Base-by-base conservation (phyloP, 495 filamentous ascomycete genomes). In the Xanthoparmelia taractica region DNA sequence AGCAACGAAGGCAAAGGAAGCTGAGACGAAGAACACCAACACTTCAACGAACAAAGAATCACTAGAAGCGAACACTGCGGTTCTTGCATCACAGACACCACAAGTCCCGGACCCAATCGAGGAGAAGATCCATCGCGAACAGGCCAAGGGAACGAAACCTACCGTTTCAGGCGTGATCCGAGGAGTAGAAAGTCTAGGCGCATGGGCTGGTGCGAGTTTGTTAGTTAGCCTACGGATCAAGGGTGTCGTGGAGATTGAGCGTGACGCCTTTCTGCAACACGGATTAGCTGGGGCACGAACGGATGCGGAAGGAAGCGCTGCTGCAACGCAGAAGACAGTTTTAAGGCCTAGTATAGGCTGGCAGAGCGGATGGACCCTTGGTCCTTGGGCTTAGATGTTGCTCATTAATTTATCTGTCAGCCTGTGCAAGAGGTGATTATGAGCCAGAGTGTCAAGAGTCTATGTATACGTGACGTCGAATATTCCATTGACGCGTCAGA, bases 171-270 rank as follows among this genome's bases (percentile, higher is more conserved):
- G 89, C 10, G 71, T 82, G 23, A 73, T 96, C 29, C 82, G 90
- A 3, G 88, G 87, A 20, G 77, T 97, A 17, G 88, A 95, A 68
- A 90, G 88, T 8, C 76, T 97, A 0, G 94, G 94, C 0, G 78
- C 90, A 8, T 98, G 94, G 93, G 84, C 86, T 41, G 94, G 94
- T 23, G 92, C 86, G 7, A 96, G 91, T 75, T 71, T 98, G 58
- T 74, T 92, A 3, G 86, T 87, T 0, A 85, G 85, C 58, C 75
- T 96, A 67, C 92, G 92, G 67, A 79, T 94, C 33, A 84, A 85
- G 34, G 88, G 91, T 0, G 76, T 92, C 52, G 86, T 92, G 4
- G 88, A 92, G 68, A 82, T 97, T 43, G 95, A 97, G 66, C 79
- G 89, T 47, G 95, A 98, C 55, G 82, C 84, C 43, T 96, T 91